Evolutionary conservation across 805 yeast species (phyloP).

Genomic region (Wickerhamomyces sydowiorum): DNA sequence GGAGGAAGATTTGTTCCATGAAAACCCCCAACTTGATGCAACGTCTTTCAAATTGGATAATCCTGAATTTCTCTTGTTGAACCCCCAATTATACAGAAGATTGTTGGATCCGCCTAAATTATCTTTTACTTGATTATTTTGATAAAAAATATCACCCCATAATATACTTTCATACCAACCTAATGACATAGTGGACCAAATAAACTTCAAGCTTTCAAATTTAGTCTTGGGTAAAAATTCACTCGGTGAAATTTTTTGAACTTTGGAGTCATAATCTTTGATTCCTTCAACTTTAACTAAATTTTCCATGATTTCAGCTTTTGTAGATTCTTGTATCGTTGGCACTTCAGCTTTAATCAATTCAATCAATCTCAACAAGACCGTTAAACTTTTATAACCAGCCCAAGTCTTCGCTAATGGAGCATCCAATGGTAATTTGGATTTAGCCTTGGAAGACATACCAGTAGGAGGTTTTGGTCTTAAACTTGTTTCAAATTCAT

Average conservation of each 20-base stretch:
- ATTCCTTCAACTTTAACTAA: constrained; percentile 37
- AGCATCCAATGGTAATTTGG: constrained; percentile 45
- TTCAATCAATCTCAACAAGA: constrained; percentile 32
- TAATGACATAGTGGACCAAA: constrained; percentile 57
- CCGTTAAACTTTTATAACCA: constrained; percentile 38
- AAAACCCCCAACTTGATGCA: constrained; percentile 33
- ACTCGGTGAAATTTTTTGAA: constrained; percentile 21
- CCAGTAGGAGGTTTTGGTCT: constrained; percentile 52
- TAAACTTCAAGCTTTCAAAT: constrained; percentile 44
- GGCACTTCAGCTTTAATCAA: constrained; percentile 25
- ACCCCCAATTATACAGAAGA: constrained; percentile 9
- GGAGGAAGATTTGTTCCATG: constrained; percentile 14
- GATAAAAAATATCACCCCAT: constrained; percentile 51
- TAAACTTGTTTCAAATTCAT: constrained; percentile 31
- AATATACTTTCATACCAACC: constrained; percentile 74
- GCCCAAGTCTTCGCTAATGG: constrained; percentile 51
- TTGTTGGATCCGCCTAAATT: neutral
- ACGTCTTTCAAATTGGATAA: constrained; percentile 22
- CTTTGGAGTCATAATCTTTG: constrained; percentile 22
- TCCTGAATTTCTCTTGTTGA: constrained; percentile 17
- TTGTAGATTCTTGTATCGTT: constrained; percentile 15
- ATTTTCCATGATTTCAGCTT: constrained; percentile 24
- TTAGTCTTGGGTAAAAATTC: constrained; percentile 40
- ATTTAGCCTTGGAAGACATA: constrained; percentile 51
- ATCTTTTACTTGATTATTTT: constrained; percentile 10